phyloP scores from a whole-genome alignment of 129 eudicot species.

The Centaurea solstitialis region DNA sequence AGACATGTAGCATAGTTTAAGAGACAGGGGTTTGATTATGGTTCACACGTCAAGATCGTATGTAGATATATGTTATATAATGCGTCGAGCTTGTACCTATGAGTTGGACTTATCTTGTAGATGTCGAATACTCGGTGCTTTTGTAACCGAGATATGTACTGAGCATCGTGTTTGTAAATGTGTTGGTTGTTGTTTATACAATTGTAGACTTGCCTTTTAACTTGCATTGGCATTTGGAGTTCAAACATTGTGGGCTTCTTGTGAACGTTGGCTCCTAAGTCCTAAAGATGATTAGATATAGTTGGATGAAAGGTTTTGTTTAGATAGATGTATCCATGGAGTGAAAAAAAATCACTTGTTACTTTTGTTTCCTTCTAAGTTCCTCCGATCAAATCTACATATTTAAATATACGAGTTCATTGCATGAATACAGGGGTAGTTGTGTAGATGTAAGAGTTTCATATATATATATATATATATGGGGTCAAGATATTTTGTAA shows the following conservation, averaged over 20 bases:
- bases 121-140: background rate
- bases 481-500: no score
- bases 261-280: background rate
- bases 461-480: no score
- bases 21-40: background rate
- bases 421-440: background rate
- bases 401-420: background rate
- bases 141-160: background rate
- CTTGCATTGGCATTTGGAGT: background rate
- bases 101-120: background rate
- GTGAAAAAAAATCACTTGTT: background rate
- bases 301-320: background rate
- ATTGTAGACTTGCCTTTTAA: background rate
- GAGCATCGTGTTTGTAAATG: background rate
- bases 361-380: background rate
- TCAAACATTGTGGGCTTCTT: background rate
- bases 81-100: background rate
- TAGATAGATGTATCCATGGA: background rate
- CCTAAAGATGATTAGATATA: background rate
- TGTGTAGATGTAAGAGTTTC: no score
- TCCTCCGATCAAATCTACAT: background rate
- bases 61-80: background rate
- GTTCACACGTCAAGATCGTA: background rate
- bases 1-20: background rate
- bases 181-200: background rate